A percentile compares a stretch with the other conserved stretches of the same genome.
These are phyloP conservation scores for Sparassis latifolia DNA, from an alignment of 1,284 basidiomycete genomes.

Conservation along the genomic window DNA sequence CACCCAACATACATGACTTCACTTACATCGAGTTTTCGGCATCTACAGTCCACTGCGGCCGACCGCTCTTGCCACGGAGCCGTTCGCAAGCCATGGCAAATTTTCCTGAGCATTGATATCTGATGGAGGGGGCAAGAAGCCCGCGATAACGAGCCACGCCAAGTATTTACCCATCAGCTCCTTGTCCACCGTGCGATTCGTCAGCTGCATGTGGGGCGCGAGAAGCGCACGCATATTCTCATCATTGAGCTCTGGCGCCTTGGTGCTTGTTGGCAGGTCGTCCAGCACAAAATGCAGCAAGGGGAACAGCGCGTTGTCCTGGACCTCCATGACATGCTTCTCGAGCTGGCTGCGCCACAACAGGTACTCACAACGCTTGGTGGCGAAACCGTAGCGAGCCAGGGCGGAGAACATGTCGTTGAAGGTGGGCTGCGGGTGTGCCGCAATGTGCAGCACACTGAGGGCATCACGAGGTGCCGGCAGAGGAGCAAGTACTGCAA, in stretches of 20 bases:
- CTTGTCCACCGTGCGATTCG: constrained; percentile 70
- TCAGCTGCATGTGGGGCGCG: constrained; percentile 32
- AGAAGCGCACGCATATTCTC: constrained; percentile 72
- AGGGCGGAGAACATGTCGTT: constrained; percentile 83
- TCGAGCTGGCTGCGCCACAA: constrained; percentile 91
- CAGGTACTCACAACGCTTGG: constrained; percentile 82
- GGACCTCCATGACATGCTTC: constrained; percentile 87
- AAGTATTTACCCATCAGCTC: constrained; percentile 83
- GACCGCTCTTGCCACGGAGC: constrained; percentile 32
- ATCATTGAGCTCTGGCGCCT: constrained; percentile 90
- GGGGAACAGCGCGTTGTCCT: constrained; percentile 97
- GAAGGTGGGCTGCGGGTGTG: constrained; percentile 84
- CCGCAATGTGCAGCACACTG: constrained; percentile 84
- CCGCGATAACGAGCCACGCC: constrained; percentile 89
- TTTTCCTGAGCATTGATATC: constrained; percentile 29
- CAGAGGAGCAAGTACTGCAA: constrained; percentile 60
- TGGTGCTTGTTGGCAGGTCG: constrained; percentile 94
- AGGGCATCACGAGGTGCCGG: constrained; percentile 36
- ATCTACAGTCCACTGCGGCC: constrained; percentile 37
- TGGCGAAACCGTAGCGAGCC: constrained; percentile 75
- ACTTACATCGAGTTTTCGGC: not conserved
- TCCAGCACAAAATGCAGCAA: constrained; percentile 96
- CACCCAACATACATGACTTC: not conserved
- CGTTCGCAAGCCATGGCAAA: constrained; percentile 37
- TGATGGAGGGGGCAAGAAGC: constrained; percentile 73